Evolutionary conservation across 495 filamentous ascomycete genomes (phyloP).

Genomic region (Friedmanniomyces endolithicus): DNA sequence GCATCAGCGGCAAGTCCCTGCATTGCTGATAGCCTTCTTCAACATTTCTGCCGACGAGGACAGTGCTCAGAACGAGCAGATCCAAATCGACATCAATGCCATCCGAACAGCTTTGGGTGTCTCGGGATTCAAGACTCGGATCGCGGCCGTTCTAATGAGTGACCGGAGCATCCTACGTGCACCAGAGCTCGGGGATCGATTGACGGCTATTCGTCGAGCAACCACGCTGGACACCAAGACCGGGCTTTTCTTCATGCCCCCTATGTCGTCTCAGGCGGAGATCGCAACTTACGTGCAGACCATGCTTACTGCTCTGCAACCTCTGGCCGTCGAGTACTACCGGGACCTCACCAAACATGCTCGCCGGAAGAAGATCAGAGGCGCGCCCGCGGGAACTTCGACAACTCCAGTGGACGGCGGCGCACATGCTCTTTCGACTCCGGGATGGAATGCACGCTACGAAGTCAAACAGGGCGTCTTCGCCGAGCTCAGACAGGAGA

Average conservation of each 20-base stretch:
- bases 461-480: slow-evolving; percentile 86
- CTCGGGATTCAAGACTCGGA: slow-evolving; percentile 59
- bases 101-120: slow-evolving; percentile 51
- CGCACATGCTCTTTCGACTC: slow-evolving; percentile 50
- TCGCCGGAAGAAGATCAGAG: slow-evolving; percentile 67
- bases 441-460: slow-evolving; percentile 83
- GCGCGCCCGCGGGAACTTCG: slow-evolving; percentile 66
- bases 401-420: slow-evolving; percentile 34
- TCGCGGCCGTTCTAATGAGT: slow-evolving; percentile 65
- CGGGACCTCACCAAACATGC: slow-evolving; percentile 79
- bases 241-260: slow-evolving; percentile 61
- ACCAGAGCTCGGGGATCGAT: slow-evolving; percentile 59
- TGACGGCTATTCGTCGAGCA: slow-evolving; percentile 59
- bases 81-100: slow-evolving; percentile 76
- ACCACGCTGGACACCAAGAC: slow-evolving; percentile 69
- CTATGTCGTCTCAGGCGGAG: slow-evolving; percentile 48
- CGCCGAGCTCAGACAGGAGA: slow-evolving; percentile 80
- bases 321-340: slow-evolving; percentile 67
- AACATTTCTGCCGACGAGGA: slow-evolving; percentile 56
- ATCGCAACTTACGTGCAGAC: slow-evolving; percentile 51
- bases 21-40: slow-evolving; percentile 65
- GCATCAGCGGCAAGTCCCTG: slow-evolving; percentile 69
- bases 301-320: slow-evolving; percentile 47
- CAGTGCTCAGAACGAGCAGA: slow-evolving; percentile 66
- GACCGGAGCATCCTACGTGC: slow-evolving; percentile 49